Base-by-base conservation (phyloP, 164 flowering plant genomes). In the Amborella trichopoda region DNA sequence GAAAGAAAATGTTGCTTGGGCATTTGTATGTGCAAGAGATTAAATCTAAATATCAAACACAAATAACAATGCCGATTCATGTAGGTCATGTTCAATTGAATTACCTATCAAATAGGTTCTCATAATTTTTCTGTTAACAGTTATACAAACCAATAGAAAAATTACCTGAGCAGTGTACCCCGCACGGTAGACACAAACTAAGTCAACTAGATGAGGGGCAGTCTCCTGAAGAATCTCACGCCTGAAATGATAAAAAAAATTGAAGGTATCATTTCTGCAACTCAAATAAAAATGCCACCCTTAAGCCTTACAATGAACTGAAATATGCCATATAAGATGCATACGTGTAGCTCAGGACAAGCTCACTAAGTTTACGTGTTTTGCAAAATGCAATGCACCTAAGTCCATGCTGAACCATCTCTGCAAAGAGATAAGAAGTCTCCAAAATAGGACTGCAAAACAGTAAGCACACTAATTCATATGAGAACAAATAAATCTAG, bases 381-480 rank as follows among this genome's bases (percentile, higher is more conserved):
- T 74, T 81, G 54, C 98, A 91, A 54, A 91, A 91, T 26, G 96
- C 80, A 64, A 91, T 83, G 63, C 87, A 81, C 23, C 94, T 87
- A 52, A 91, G 81, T 39, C 96, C 96, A 65, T 91, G 96, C 63
- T 83, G 94, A 56, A 91, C 80, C 89, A 86, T 81, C 73, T 91
- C 98, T 25, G 93, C 94, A 56, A 91, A 69, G n/a, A 91, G 76
- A 44, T 53, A 51, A 28, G 98, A 76, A 52, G 80, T 64, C 58
- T 83, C 96, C 54, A 68, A 38, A 60, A 90, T 76, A 19, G 98
- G 76, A 58, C 98, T 91, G 90, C 72, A 80, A 56, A 52, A 60
- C n/a, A n/a, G n/a, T n/a, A n/a, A n/a, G n/a, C n/a, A n/a, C n/a
- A n/a, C n/a, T n/a, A n/a, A n/a, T n/a, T n/a, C n/a, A n/a, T n/a